Evolutionary conservation across 805 yeast species (phyloP).

Genomic region (Nakazawaea anatomiae): DNA sequence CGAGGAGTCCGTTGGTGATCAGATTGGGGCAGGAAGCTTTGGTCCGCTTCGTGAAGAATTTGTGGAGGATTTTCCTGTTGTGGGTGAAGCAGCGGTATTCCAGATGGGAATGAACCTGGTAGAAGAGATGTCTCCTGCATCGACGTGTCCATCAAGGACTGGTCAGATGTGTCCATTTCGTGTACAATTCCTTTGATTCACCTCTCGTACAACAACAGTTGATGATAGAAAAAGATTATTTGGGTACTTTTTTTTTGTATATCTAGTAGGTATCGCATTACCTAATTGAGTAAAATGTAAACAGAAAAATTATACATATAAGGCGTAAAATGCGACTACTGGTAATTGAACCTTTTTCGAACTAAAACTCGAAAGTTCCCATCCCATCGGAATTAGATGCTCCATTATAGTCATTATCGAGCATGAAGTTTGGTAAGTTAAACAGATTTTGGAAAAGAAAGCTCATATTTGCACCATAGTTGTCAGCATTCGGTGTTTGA

Average conservation of each 20-base stretch:
- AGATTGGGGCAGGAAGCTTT: slow-evolving; percentile 1
- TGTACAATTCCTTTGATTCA: background rate
- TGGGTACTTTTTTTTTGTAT: background rate
- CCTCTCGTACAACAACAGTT: background rate
- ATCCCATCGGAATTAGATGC: background rate
- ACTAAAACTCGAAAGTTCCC: background rate
- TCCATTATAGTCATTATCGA: slow-evolving; percentile 16
- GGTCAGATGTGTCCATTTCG: background rate
- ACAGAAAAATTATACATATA: background rate
- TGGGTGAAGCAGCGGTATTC: background rate
- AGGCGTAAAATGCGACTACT: background rate
- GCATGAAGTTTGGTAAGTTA: slow-evolving; percentile 23
- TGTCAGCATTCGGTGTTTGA: background rate
- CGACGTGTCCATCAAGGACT: slow-evolving; percentile 3
- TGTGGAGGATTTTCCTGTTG: slow-evolving; percentile 5
- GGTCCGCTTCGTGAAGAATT: background rate
- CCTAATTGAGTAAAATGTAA: background rate
- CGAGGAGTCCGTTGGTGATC: background rate
- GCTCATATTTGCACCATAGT: background rate
- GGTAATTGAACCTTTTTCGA: background rate
- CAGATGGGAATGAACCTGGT: slow-evolving; percentile 6
- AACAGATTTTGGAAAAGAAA: slow-evolving; percentile 24
- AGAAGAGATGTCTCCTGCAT: slow-evolving; percentile 2
- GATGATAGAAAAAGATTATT: background rate
- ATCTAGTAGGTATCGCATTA: background rate